These are phyloP conservation scores for Phytophthora brassicae DNA, from an alignment of 352 stramenopile genomes.

Conservation along the genomic window DNA sequence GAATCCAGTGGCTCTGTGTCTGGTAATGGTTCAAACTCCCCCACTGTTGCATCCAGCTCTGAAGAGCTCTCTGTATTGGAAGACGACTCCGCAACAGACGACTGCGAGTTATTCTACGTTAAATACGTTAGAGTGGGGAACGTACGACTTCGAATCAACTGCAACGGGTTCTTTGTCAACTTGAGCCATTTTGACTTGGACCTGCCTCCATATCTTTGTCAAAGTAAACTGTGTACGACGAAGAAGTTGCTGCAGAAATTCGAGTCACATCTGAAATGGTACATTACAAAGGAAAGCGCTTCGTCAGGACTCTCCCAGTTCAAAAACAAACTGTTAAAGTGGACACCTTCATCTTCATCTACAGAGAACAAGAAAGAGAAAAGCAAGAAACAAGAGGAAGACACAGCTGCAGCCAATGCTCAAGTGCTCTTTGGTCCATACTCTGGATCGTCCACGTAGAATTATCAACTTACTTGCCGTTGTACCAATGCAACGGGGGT, in stretches of 20 bases:
- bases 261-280: conserved; percentile 82
- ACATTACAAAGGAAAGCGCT: conserved; percentile 79
- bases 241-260: conserved; percentile 86
- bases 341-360: conserved; percentile 48
- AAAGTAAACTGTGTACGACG: conserved; percentile 79
- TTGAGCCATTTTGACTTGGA: conserved; percentile 81
- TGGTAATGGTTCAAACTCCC: conserved; percentile 13
- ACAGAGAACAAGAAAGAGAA: conserved; percentile 64
- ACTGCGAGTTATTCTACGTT: conserved; percentile 83
- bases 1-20: conserved; percentile 14
- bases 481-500: conserved; percentile 20
- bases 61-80: conserved; percentile 27
- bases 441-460: conserved; percentile 41
- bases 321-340: conserved; percentile 87
- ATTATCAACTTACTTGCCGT: not conserved
- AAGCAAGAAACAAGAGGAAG: conserved; percentile 57
- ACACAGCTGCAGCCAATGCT: conserved; percentile 55
- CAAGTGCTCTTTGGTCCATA: conserved; percentile 83
- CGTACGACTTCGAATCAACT: conserved; percentile 78
- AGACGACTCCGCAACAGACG: conserved; percentile 54
- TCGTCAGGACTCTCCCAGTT: conserved; percentile 84
- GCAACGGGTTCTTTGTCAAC: conserved; percentile 87
- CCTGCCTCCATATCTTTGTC: conserved; percentile 74
- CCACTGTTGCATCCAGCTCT: conserved; percentile 12
- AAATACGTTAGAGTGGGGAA: conserved; percentile 86